Evolutionary conservation across 2,329 filamentous ascomycete species (phyloP), one percentile per base, ranked within the genome.

Genomic region (Curvularia hawaiiensis): DNA sequence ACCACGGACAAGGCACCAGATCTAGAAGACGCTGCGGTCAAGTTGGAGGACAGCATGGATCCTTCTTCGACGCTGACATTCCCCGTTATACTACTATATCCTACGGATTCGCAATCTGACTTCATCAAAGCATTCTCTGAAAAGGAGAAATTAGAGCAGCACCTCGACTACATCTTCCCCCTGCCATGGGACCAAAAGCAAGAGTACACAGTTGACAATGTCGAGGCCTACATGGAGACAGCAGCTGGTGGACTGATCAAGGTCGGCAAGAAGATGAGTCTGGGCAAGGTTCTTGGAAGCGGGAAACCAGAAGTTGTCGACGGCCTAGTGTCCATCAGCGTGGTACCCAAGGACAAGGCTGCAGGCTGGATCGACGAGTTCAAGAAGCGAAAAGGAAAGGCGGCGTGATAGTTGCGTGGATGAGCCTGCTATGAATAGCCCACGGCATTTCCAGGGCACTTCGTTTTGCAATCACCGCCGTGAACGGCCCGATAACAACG

Each of bases 191-290:
- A 98, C 68, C 70, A 75, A 16, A 79, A 83, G 59, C 77, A 83
- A 1, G 87, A 87, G 68, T 97, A 97, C 76, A 84, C 79, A 0
- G 66, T 82, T 1, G 80, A 81, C 0, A 80, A 78, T 0, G 91
- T 97, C 4, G 92, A 97, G 66, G 95, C 91, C 70, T 98, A 91
- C 76, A 89, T 96, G 81, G 92, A 97, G 80, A 98, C 92, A 0
- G 78, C 79, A 4, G 80, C 82, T 0, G 92, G 92, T 0, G 92
- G 93, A 0, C 76, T 99, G 68, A 86, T 97, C 69, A 97, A 96
- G 79, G 88, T 93, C 22, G 94, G 95, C 47, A 93, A 91, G 84
- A 95, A 94, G 72, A 83, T 95, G 62, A 81, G 86, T 20, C 75
- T 98, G 65, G 77, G 92, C 50, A 90, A 92, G 79, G 84, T 94